Evolutionary conservation across 2,329 filamentous ascomycete species (phyloP).

Genomic region (Septoria petroselini): DNA sequence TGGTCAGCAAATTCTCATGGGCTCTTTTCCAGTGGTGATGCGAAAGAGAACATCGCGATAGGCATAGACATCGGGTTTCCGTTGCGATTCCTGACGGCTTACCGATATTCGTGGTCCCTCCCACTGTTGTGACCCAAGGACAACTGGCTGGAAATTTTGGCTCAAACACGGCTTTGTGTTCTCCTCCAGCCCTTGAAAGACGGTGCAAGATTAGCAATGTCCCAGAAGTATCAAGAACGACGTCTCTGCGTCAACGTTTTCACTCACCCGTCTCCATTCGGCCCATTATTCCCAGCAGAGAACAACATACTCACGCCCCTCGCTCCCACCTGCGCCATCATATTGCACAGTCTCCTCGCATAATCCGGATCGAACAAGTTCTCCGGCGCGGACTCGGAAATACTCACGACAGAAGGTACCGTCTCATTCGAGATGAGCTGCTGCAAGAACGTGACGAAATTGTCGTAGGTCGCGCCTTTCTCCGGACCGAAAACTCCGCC

Average conservation of each 20-base stretch:
- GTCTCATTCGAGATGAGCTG: constrained; percentile 28
- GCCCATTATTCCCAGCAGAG: constrained; percentile 59
- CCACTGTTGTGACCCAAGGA: constrained; percentile 48
- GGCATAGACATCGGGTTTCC: no score
- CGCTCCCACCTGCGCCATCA: constrained; percentile 63
- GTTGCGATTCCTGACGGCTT: no score
- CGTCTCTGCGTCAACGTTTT: not conserved
- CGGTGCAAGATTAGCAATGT: no score
- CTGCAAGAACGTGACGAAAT: constrained; percentile 29
- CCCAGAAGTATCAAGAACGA: no score
- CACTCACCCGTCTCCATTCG: constrained; percentile 21
- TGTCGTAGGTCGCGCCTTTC: constrained; percentile 25
- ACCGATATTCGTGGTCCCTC: constrained; percentile 34
- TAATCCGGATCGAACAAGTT: constrained; percentile 44
- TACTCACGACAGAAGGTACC: constrained; percentile 27
- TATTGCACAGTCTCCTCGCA: constrained; percentile 58
- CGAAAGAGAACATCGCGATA: no score
- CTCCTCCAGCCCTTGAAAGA: constrained; percentile 30
- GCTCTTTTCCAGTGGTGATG: no score
- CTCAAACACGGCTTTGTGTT: constrained; percentile 45
- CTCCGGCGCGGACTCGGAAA: constrained; percentile 27
- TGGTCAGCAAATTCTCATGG: no score
- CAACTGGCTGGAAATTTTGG: constrained; percentile 49
- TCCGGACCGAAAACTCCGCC: constrained; percentile 30
- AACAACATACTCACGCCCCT: constrained; percentile 62